A percentile compares a stretch with the other conserved stretches of the same genome.
Conservation (phyloP, 306 rosid species). For the Hippophae rhamnoides region DNA sequence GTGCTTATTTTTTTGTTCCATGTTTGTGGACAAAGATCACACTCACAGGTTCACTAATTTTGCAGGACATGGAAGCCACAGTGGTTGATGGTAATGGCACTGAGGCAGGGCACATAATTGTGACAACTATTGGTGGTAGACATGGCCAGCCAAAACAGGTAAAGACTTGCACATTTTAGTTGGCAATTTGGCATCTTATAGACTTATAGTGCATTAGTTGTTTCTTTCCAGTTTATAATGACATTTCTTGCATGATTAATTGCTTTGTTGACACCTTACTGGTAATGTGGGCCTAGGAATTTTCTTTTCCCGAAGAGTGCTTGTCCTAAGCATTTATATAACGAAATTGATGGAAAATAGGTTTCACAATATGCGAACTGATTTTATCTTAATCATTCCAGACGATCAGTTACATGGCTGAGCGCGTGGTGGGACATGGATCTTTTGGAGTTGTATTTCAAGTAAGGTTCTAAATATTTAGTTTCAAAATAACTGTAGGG, state of each 20-base stretch:
- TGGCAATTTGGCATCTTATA: too few relatives aligned
- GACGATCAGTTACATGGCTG: slow-evolving; percentile 8
- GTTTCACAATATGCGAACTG: neutral
- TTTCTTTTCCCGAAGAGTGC: too few relatives aligned
- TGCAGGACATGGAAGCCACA: neutral
- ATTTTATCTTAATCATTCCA: neutral
- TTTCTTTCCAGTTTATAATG: neutral
- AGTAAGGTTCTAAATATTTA: neutral
- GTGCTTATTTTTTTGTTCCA: too few relatives aligned
- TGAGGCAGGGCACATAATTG: neutral
- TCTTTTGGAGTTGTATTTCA: slow-evolving; percentile 9
- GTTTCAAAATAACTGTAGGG: neutral
- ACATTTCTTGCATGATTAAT: too few relatives aligned
- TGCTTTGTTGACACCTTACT: too few relatives aligned
- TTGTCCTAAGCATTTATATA: too few relatives aligned
- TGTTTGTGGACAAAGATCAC: too few relatives aligned
- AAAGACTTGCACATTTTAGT: neutral
- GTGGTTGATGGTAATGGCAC: slow-evolving; percentile 4
- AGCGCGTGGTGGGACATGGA: slow-evolving; percentile 6
- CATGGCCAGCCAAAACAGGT: slow-evolving; percentile 1
- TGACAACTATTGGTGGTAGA: neutral
- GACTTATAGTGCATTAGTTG: too few relatives aligned
- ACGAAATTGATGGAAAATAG: too few relatives aligned
- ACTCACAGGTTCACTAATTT: neutral
- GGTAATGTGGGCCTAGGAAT: too few relatives aligned